Evolutionary conservation across 768 basidiomycete species (phyloP), one percentile per base, ranked within the genome.

Genomic region (Boletus subcaerulescens): DNA sequence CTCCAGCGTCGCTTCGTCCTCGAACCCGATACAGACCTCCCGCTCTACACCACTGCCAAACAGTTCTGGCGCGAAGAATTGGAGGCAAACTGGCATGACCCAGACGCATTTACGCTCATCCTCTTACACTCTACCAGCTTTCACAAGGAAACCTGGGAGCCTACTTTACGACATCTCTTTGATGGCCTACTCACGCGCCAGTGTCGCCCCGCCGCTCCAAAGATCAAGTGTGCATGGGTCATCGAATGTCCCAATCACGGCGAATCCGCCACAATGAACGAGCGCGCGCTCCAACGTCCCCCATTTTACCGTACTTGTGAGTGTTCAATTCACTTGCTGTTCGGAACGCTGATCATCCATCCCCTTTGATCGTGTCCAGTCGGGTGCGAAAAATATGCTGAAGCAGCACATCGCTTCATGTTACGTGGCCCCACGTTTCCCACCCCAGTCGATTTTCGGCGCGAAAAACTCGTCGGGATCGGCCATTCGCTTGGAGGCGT

Each of bases 231-330:
- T 40, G 86, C 84, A 18, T 88, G 85, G 84, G 75, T 77, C 36
- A 74, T 89, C 57, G 86, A 89, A 54, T 86, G 85, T 63, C 86
- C 86, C 3, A 89, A 89, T 61, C 86, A 89, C 63, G 86, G 86
- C 13, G 80, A 80, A 60, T 80, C 86, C 7, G 83, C 78, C 0
- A 52, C 65, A 48, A 61, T 85, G 59, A 89, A 88, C 64, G 75
- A 77, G 44, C 58, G 62, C n/a, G 65, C 74, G 1, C 70, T 86
- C 50, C 73, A 72, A 40, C 62, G 64, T 7, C 73, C 75, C 7
- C 77, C 76, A 32, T 81, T 74, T 64, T 71, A 73, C 45, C 74
- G 73, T 44, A 71, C 72, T 45, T 85, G 81, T 84, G 61, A 58
- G 80, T 57, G 46, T 11, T 15, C 35, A 12, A 17, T 15, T 36